Conservation (phyloP, 2,329 filamentous ascomycete genomes). For the Didymosphaeria variabile region DNA sequence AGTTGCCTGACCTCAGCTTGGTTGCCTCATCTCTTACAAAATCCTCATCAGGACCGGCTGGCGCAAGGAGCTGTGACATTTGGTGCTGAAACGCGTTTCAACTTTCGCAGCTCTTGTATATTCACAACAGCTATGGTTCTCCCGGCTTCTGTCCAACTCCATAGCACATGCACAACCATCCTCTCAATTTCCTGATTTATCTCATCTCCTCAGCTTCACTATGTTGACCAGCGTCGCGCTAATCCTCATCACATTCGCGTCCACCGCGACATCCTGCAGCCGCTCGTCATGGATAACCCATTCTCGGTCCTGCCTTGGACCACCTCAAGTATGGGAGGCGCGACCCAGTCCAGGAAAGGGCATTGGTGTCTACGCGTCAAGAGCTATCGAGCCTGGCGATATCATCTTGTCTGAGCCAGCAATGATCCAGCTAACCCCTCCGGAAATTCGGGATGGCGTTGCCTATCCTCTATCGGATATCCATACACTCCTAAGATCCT, state of each 20-base stretch:
- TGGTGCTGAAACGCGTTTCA: slow-evolving; percentile 23
- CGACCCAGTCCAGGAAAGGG: slow-evolving; percentile 51
- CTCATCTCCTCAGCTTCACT: not conserved
- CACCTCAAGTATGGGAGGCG: slow-evolving; percentile 40
- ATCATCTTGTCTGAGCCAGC: slow-evolving; percentile 53
- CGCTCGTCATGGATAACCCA: slow-evolving; percentile 26
- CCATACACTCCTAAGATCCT: slow-evolving; percentile 28
- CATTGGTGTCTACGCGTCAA: slow-evolving; percentile 53
- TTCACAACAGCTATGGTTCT: slow-evolving; percentile 3
- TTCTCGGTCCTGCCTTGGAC: slow-evolving; percentile 33
- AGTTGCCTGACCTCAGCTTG: too few species aligned
- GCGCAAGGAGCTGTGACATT: slow-evolving; percentile 8
- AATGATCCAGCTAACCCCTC: slow-evolving; percentile 44
- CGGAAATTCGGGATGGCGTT: slow-evolving; percentile 34
- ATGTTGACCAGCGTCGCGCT: not conserved
- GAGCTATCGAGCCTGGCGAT: slow-evolving; percentile 49
- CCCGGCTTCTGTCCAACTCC: not conserved
- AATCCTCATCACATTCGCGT: not conserved
- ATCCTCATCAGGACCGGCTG: not conserved
- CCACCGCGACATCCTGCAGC: slow-evolving; percentile 12
- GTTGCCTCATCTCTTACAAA: too few species aligned
- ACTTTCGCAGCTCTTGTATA: not conserved
- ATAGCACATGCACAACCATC: not conserved
- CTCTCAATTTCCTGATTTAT: too few species aligned
- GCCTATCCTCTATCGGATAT: slow-evolving; percentile 40